These are phyloP conservation scores for Boletus sp. DNA, from an alignment of 1,284 basidiomycete genomes.

Conservation along the genomic window DNA sequence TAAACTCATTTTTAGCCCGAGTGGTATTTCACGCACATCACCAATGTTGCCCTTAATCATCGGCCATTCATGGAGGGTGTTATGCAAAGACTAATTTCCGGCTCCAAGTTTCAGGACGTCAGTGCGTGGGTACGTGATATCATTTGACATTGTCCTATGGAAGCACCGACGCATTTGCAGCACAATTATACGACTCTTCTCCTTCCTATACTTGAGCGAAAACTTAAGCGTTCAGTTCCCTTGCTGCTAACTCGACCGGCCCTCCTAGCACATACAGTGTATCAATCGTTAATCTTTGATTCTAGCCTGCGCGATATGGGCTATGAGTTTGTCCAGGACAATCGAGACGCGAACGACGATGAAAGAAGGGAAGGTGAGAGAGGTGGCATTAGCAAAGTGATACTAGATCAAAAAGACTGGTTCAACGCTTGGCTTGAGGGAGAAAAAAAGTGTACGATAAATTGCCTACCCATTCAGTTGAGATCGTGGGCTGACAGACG, in stretches of 20 bases:
- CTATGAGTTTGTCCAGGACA: constrained; percentile 47
- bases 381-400: constrained; percentile 77
- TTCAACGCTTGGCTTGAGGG: constrained; percentile 87
- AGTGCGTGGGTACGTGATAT: constrained; percentile 65
- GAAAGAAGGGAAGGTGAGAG: constrained; percentile 41
- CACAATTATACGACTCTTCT: constrained; percentile 76
- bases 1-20: constrained; percentile 63
- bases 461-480: background rate
- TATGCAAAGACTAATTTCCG: constrained; percentile 67
- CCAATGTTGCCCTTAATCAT: constrained; percentile 82
- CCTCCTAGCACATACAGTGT: constrained; percentile 91
- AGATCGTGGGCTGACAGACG: constrained; percentile 2
- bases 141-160: background rate
- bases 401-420: constrained; percentile 83
- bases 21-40: constrained; percentile 92
- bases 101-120: constrained; percentile 59
- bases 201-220: constrained; percentile 64
- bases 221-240: constrained; percentile 74
- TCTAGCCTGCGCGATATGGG: constrained; percentile 74
- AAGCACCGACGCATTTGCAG: constrained; percentile 37
- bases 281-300: constrained; percentile 89
- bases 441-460: constrained; percentile 77
- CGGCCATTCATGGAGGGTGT: constrained; percentile 71
- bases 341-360: constrained; percentile 40
- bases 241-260: constrained; percentile 75